Conservation (phyloP, 2,329 filamentous ascomycete species). For the Paraphoma chrysanthemicola region DNA sequence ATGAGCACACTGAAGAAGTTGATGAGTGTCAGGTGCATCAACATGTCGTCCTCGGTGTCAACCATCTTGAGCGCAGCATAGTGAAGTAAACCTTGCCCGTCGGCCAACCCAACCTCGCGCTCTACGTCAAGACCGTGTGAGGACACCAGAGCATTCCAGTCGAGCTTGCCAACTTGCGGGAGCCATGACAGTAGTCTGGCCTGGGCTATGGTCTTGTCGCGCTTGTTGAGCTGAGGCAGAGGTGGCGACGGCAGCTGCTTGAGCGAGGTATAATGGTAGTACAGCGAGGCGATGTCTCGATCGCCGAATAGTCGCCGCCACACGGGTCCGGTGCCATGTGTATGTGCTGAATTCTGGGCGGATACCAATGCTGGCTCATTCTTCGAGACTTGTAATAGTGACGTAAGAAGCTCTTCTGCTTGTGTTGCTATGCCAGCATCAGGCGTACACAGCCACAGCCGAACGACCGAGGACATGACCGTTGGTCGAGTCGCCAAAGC, state of each 20-base stretch:
- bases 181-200: conserved; percentile 66
- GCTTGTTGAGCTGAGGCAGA: conserved; percentile 51
- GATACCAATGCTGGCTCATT: conserved; percentile 51
- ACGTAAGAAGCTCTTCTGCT: conserved; percentile 60
- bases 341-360: conserved; percentile 30
- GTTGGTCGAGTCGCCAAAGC: conserved; percentile 63
- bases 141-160: conserved; percentile 61
- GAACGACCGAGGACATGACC: conserved; percentile 62
- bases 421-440: conserved; percentile 63
- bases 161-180: conserved; percentile 59
- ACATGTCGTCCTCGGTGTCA: conserved; percentile 61
- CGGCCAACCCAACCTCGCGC: conserved; percentile 39
- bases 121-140: conserved; percentile 63
- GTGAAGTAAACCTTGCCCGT: conserved; percentile 56
- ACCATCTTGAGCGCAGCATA: conserved; percentile 65
- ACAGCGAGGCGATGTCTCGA: conserved; percentile 62
- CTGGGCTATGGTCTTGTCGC: conserved; percentile 65
- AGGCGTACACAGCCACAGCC: conserved; percentile 64
- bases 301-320: conserved; percentile 70
- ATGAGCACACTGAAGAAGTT: conserved; percentile 65
- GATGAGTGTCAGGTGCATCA: conserved; percentile 67
- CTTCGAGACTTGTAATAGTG: conserved; percentile 57
- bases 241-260: conserved; percentile 43
- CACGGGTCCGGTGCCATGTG: conserved; percentile 52
- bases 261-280: conserved; percentile 64